Evolutionary conservation across 768 basidiomycete genomes (phyloP).

Genomic region (Leccinum subtestaceum): DNA sequence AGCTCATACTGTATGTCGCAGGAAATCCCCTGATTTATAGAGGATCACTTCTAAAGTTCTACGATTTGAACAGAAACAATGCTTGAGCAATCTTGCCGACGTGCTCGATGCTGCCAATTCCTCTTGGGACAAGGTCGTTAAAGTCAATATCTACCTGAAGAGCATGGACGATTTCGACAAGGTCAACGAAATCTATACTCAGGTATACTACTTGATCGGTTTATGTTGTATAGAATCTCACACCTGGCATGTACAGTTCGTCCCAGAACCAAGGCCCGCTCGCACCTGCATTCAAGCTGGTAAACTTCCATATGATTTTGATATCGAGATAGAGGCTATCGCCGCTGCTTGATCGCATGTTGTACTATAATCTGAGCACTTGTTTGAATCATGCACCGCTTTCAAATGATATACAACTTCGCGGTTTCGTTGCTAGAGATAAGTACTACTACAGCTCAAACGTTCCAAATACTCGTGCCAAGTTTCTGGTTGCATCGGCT

Average conservation of each 20-base stretch:
- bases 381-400: neutral
- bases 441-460: neutral
- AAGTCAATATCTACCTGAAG: constrained; percentile 61
- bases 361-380: neutral
- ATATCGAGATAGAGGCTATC: constrained; percentile 72
- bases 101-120: constrained; percentile 54
- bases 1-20: constrained; percentile 51
- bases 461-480: constrained; percentile 34
- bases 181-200: constrained; percentile 58
- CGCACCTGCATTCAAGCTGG: constrained; percentile 75
- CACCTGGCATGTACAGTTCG: constrained; percentile 29
- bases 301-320: constrained; percentile 63
- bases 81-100: constrained; percentile 52
- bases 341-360: constrained; percentile 35
- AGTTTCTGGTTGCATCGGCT: constrained; percentile 34
- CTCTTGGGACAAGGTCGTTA: constrained; percentile 57
- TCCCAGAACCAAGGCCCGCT: constrained; percentile 63
- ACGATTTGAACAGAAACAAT: constrained; percentile 44
- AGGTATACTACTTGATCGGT: constrained; percentile 34
- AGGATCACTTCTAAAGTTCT: neutral
- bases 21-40: neutral
- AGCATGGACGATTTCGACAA: constrained; percentile 54
- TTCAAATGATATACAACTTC: neutral
- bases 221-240: neutral
- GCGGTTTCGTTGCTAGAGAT: neutral